A percentile compares a stretch with the other conserved stretches of the same genome.
Conservation (phyloP, 78 protist species). For the Guillardia theta region DNA sequence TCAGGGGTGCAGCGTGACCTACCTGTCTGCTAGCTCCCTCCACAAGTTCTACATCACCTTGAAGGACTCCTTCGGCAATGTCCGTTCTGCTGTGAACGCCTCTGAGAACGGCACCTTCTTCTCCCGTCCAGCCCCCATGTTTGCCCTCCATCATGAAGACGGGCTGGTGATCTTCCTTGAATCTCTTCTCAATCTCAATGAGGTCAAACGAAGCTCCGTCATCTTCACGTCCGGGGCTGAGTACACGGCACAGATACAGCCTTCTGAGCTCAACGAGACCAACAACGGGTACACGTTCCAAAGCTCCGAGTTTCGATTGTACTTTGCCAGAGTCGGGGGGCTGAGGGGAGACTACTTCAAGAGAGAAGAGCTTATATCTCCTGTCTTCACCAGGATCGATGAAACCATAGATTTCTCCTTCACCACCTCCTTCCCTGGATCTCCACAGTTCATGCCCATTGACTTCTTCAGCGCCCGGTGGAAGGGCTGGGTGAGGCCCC, state of each 20-base stretch:
- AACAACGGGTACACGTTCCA: not conserved
- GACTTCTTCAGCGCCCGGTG: constrained; percentile 10
- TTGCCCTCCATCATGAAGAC: not conserved
- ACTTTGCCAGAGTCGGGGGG: not conserved
- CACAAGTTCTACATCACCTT: not conserved
- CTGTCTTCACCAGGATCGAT: not conserved
- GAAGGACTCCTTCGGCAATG: not conserved
- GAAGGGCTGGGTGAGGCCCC: not conserved
- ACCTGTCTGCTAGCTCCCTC: not conserved
- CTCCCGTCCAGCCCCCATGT: not conserved
- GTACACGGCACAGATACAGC: not conserved
- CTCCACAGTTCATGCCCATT: not conserved
- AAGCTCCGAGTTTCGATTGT: not conserved
- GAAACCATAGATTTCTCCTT: not conserved
- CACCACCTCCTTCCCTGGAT: not conserved
- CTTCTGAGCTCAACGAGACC: not conserved
- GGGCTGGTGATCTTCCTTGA: not conserved
- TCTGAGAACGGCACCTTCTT: not conserved
- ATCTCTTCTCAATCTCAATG: not conserved
- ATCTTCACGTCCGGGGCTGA: not conserved
- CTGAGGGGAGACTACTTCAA: not conserved
- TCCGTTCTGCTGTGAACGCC: not conserved
- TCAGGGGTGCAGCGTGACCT: not conserved
- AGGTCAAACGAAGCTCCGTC: not conserved
- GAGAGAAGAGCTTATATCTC: not conserved